phyloP scores from a whole-genome alignment of 495 filamentous ascomycete genomes.

The Penicillium longicatenatum region DNA sequence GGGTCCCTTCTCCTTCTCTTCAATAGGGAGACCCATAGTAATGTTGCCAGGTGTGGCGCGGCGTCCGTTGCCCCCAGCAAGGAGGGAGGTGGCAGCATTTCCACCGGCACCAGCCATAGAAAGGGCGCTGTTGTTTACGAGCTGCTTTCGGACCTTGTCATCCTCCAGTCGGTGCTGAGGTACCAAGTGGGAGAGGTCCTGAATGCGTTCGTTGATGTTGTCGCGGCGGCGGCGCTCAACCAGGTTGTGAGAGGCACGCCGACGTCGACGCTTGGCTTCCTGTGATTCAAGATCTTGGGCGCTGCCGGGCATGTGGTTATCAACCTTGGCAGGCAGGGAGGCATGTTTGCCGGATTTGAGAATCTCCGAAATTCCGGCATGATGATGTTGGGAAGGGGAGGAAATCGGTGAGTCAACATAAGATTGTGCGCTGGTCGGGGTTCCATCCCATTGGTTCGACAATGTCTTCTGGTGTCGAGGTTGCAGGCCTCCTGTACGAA shows the following conservation, averaged over 20 bases:
- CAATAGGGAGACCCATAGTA: conserved; percentile 83
- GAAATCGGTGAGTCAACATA: conserved; percentile 81
- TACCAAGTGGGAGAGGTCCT: conserved; percentile 91
- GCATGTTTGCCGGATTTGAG: conserved; percentile 69
- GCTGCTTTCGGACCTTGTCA: conserved; percentile 93
- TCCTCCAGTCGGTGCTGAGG: conserved; percentile 92
- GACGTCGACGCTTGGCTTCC: conserved; percentile 87
- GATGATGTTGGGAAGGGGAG: conserved; percentile 61
- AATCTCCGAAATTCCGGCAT: conserved; percentile 69
- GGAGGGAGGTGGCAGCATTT: conserved; percentile 79
- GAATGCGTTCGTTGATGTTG: conserved; percentile 98
- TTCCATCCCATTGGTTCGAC: conserved; percentile 80
- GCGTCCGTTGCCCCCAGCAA: conserved; percentile 81
- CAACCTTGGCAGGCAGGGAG: conserved; percentile 70
- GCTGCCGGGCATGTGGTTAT: conserved; percentile 52
- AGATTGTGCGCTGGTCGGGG: conserved; percentile 75
- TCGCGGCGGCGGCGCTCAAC: conserved; percentile 93
- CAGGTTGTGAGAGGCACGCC: conserved; percentile 93
- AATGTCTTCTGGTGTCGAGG: conserved; percentile 78
- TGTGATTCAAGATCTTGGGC: conserved; percentile 67
- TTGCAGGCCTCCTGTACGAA: conserved; percentile 58
- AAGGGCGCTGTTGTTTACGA: conserved; percentile 84
- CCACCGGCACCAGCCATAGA: conserved; percentile 74
- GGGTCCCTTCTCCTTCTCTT: conserved; percentile 97
- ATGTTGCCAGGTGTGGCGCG: conserved; percentile 84